These are phyloP conservation scores for Fusarium musae DNA, from an alignment of 2,329 filamentous ascomycete species.

Conservation along the genomic window DNA sequence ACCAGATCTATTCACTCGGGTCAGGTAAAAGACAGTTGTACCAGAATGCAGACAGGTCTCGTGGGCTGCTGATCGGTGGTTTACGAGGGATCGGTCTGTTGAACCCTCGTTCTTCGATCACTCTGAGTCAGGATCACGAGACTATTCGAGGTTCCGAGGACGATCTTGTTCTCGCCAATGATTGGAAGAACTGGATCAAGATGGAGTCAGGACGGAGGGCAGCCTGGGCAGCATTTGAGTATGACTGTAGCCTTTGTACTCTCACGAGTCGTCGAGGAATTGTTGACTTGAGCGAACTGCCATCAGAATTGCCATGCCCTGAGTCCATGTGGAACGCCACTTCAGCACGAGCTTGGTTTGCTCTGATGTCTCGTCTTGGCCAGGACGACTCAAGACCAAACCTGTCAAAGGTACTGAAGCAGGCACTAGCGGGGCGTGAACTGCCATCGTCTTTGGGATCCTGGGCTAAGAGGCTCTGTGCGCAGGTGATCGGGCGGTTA, in stretches of 20 bases:
- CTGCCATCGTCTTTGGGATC: neutral
- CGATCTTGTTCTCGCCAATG: neutral
- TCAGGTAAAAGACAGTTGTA: neutral
- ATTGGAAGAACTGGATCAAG: neutral
- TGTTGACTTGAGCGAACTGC: neutral
- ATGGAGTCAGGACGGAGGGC: neutral
- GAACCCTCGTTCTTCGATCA: neutral
- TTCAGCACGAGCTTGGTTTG: neutral
- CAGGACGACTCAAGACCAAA: neutral
- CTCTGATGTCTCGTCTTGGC: neutral
- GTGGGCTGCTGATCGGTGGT: neutral
- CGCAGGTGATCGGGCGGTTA: neutral
- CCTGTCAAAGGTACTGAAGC: neutral
- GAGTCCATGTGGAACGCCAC: neutral
- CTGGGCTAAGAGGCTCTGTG: neutral
- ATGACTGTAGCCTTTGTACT: neutral
- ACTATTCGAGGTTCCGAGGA: neutral
- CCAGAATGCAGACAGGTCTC: slow-evolving; percentile 1
- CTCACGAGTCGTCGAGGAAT: slow-evolving; percentile 3
- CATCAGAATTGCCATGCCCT: neutral
- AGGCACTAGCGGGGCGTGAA: neutral
- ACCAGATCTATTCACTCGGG: neutral
- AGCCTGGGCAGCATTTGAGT: slow-evolving; percentile 3
- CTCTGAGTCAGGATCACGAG: neutral
- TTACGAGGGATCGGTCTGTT: neutral